Evolutionary conservation across 1,139 yeast species (phyloP).

Genomic region (Taiozyma sp.): DNA sequence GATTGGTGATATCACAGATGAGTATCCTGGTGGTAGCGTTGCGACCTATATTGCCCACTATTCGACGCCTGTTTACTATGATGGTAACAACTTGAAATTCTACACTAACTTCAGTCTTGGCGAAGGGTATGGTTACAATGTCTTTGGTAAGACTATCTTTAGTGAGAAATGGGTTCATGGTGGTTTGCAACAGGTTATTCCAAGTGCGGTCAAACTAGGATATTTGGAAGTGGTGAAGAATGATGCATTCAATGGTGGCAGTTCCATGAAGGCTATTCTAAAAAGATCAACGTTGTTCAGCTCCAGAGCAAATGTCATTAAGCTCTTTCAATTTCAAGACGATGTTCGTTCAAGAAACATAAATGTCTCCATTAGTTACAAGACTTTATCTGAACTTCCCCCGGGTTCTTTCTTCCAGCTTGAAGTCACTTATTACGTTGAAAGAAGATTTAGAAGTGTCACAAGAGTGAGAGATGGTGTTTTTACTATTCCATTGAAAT

Average conservation of each 20-base stretch:
- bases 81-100: slow-evolving; percentile 21
- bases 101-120: slow-evolving; percentile 35
- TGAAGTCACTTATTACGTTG: slow-evolving; percentile 27
- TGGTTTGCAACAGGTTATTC: slow-evolving; percentile 28
- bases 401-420: slow-evolving; percentile 18
- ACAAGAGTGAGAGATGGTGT: slow-evolving; percentile 19
- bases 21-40: slow-evolving; percentile 19
- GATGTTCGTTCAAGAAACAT: slow-evolving; percentile 24
- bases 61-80: slow-evolving; percentile 17
- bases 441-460: slow-evolving; percentile 24
- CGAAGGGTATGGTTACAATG: slow-evolving; percentile 28
- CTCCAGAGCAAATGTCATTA: slow-evolving; percentile 10
- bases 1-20: slow-evolving; percentile 24
- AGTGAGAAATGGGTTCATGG: slow-evolving; percentile 31
- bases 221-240: slow-evolving; percentile 17
- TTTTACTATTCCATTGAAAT: slow-evolving; percentile 12
- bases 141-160: slow-evolving; percentile 26
- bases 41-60: slow-evolving; percentile 13
- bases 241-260: slow-evolving; percentile 31
- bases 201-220: slow-evolving; percentile 18
- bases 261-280: slow-evolving; percentile 22
- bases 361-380: slow-evolving; percentile 25
- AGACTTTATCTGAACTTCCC: slow-evolving; percentile 11
- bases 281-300: slow-evolving; percentile 4
- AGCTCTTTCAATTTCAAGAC: slow-evolving; percentile 23